Conservation (phyloP, 768 basidiomycete genomes). For the Mrakia blollopis region DNA sequence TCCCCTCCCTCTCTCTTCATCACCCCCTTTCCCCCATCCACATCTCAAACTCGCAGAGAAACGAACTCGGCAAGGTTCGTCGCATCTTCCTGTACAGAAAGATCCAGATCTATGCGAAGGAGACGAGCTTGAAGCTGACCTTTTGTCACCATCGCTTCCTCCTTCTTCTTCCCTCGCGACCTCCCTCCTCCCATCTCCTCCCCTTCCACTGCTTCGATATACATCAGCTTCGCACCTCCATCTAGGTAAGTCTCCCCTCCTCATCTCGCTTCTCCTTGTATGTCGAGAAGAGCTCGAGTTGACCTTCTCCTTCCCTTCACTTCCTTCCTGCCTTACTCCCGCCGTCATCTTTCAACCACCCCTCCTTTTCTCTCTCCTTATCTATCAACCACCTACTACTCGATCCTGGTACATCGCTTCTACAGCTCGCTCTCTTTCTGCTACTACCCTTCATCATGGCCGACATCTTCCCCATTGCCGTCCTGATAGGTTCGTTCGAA, state of each 20-base stretch:
- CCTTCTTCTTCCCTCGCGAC: not conserved
- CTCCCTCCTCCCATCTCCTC: not conserved
- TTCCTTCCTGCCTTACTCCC: not conserved
- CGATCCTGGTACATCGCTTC: not conserved
- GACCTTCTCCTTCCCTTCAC: not conserved
- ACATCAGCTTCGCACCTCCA: not conserved
- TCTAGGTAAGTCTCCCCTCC: not conserved
- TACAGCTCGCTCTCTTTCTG: not conserved
- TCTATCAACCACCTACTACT: not conserved
- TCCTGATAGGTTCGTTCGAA: conserved; percentile 31
- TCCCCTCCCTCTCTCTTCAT: not conserved
- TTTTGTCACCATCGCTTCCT: conserved; percentile 6
- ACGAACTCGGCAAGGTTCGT: not conserved
- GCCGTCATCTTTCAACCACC: not conserved
- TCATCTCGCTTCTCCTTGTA: not conserved
- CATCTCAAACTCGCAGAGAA: not conserved
- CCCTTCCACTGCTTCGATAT: not conserved
- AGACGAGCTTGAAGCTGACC: not conserved
- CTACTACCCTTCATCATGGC: conserved; percentile 15
- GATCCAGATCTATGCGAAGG: not conserved
- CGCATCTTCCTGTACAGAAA: too few species aligned
- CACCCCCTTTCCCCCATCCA: not conserved
- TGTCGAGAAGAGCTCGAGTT: not conserved
- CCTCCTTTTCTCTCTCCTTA: not conserved
- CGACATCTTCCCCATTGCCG: conserved; percentile 34